Evolutionary conservation across 768 basidiomycete species (phyloP).

Genomic region (Serendipita sp.): DNA sequence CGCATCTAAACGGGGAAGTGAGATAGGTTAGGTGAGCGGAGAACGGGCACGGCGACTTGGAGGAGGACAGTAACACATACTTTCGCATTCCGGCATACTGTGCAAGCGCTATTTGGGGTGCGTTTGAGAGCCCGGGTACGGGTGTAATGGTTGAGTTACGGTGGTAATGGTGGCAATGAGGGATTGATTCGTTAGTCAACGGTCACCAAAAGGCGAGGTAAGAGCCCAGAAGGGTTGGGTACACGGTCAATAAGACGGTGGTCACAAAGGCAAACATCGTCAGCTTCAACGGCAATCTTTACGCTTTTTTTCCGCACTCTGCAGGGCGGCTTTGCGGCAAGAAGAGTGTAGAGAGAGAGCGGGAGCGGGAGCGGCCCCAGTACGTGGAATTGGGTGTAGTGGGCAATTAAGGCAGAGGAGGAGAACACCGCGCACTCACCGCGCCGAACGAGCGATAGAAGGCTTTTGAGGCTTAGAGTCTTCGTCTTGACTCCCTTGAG

Average conservation of each 20-base stretch:
- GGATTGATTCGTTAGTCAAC: background rate
- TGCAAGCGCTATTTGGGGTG: conserved; percentile 40
- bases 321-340: no score
- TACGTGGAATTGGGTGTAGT: no score
- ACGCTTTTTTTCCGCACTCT: no score
- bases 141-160: background rate
- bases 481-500: background rate
- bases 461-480: background rate
- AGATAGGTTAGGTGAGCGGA: conserved; percentile 11
- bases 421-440: background rate
- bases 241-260: background rate
- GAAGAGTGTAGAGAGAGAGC: no score
- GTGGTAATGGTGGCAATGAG: background rate
- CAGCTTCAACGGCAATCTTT: background rate
- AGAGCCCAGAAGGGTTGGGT: background rate
- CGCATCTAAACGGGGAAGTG: conserved; percentile 46
- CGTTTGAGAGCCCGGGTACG: conserved; percentile 14
- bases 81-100: conserved; percentile 74
- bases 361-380: no score
- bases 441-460: background rate
- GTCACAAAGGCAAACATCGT: background rate
- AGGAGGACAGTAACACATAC: conserved; percentile 21
- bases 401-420: background rate
- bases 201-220: background rate
- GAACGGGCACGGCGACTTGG: conserved; percentile 5